Evolutionary conservation across 202 grass and related monocot species (phyloP), one percentile per base, ranked within the genome.

Genomic region (Elaeis oleifera): DNA sequence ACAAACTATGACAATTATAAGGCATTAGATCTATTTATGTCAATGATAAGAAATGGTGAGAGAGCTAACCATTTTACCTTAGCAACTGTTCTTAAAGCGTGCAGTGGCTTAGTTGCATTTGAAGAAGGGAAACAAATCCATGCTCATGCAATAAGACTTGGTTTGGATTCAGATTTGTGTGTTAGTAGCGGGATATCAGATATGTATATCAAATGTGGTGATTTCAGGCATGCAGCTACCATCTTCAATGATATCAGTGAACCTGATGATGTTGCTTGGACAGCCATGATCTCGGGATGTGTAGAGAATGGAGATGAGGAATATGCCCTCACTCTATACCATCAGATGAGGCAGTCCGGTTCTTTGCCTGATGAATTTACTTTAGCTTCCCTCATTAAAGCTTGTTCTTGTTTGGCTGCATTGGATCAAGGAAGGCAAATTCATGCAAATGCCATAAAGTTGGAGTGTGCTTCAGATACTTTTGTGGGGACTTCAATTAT

Each of bases 231-330:
- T 55, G 70, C 70, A 15, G 26, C 51, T 63, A 16, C 70, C 20
- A 53, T 24, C 19, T 73, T 73, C 27, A 49, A 7, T 17, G 18
- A 63, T 63, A 73, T 73, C 18, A 20, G 58, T 18, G 20, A 54
- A 49, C 70, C 70, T 53, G 70, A 73, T 73, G 50, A 73, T 63
- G 58, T 73, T 24, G 59, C 70, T 55, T 73, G 70, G 70, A 73
- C 70, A 14, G 51, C 70, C 20, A 73, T 73, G 70, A 73, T 73
- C 51, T 62, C 58, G 11, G 70, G 70, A 27, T 73, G 59, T n/a
- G 51, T 63, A 16, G 70, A 73, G 6, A 73, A 63, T 63, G 70
- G 70, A 48, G 70, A 73, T 20, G 59, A 73, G 15, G 59, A 73
- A 11, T 31, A 54, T 48, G 70, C 70, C 14, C 28, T 73, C 25